Base-by-base conservation (phyloP, 2,329 filamentous ascomycete species). In the Phialophora expanda region DNA sequence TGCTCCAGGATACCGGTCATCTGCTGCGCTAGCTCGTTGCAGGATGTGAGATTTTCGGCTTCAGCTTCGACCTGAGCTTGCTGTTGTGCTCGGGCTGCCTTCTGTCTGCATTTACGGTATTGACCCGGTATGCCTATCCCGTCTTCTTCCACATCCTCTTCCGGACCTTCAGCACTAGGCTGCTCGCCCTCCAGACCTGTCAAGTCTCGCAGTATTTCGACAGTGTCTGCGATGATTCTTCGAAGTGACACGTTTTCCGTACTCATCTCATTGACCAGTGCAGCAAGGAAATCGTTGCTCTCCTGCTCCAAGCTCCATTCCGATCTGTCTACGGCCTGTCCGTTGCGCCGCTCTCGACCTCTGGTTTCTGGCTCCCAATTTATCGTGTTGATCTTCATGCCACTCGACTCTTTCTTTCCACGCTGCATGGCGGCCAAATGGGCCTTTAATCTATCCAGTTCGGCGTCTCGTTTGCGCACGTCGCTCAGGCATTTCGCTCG, bases 171-270 rank as follows among this genome's bases (percentile, higher is more conserved):
- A 68, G n/a, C 73, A 20, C 8, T 14, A 8, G 50, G 48, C n/a
- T 17, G 28, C 73, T 11, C 78, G 75, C 3, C 80, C 75, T 70
- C 69, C 64, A 88, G 74, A 1, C 86, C 86, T 65, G 88, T 85
- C 38, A 89, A 72, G 22, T 80, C 78, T 69, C 88, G 87, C 65
- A 98, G 79, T 0, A 87, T 91, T 1, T 86, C 81, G 64, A 94
- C 85, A 0, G 92, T 91, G 58, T 86, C 87, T 60, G 88, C 83
- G 58, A 96, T 84, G 32, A 97, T 82, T 1, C 82, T 82, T 44
- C 96, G 87, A 12, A 98, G 79, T 4, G 86, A 85, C 74, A 97
- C 93, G 73, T 99, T 99, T 77, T 99, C 95, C 71, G 96, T 92
- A 74, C 92, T 95, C 65, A 98, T 71, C 59, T 72, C 70, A 20